These are phyloP conservation scores for Paecilomyces niveus DNA, from an alignment of 2,329 filamentous ascomycete genomes.

Conservation along the genomic window DNA sequence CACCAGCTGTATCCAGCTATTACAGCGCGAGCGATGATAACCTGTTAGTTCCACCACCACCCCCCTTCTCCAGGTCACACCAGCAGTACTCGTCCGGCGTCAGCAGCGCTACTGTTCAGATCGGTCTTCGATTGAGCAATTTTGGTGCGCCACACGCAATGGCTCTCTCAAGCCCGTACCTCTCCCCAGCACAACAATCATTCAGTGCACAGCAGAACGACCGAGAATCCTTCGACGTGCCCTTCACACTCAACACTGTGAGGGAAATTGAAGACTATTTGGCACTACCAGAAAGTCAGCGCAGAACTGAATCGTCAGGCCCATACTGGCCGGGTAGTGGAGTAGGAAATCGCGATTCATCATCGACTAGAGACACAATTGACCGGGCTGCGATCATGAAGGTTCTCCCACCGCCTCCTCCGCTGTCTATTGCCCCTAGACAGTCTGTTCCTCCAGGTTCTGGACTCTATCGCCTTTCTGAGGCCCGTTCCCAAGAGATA, in stretches of 20 bases:
- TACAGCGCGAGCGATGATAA: constrained; percentile 7
- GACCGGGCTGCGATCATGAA: not conserved
- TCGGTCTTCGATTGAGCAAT: constrained; percentile 19
- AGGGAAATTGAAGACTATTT: not conserved
- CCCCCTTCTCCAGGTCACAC: constrained; percentile 10
- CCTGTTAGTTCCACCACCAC: constrained; percentile 10
- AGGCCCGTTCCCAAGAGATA: not conserved
- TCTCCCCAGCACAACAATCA: not conserved
- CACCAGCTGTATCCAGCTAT: constrained; percentile 6
- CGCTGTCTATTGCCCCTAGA: not conserved
- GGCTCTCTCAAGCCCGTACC: not conserved
- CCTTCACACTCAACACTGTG: not conserved
- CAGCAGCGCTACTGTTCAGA: constrained; percentile 18
- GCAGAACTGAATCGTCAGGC: not conserved
- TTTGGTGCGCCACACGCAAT: constrained; percentile 1
- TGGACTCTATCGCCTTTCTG: not conserved
- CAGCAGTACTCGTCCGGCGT: constrained; percentile 14
- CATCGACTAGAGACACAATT: not conserved
- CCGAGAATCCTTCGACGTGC: not conserved
- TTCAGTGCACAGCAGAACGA: not conserved
- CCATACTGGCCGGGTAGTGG: not conserved
- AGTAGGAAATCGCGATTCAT: not conserved
- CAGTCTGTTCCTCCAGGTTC: not conserved
- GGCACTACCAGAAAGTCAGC: not conserved
- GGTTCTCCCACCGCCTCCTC: not conserved